A percentile compares a stretch with the other conserved stretches of the same genome.
phyloP scores from a whole-genome alignment of 305 asterid species.

The Andrographis paniculata region DNA sequence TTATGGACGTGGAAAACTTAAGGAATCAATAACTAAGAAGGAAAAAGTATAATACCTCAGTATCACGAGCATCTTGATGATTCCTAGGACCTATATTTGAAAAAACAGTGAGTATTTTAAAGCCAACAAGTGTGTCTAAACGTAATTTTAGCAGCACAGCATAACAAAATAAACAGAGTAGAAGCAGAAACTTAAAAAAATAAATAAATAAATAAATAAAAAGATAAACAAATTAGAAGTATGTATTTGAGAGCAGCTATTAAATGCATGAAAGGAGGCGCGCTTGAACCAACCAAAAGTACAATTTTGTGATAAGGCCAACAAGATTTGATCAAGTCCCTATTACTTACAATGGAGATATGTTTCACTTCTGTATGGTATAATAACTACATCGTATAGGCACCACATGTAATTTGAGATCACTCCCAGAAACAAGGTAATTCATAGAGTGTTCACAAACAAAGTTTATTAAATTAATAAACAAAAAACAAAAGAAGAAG shows the following conservation, averaged over 20 bases:
- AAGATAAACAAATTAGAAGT: slow-evolving; percentile 6
- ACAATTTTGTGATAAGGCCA: too few relatives aligned
- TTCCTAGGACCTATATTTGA: slow-evolving; percentile 47
- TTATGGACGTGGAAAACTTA: slow-evolving; percentile 15
- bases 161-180: slow-evolving; percentile 10
- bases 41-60: slow-evolving; percentile 31
- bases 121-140: background rate
- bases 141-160: slow-evolving; percentile 8
- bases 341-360: too few relatives aligned
- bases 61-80: slow-evolving; percentile 47
- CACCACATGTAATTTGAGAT: too few relatives aligned
- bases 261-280: slow-evolving; percentile 10
- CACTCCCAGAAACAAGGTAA: too few relatives aligned
- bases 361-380: too few relatives aligned
- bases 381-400: too few relatives aligned
- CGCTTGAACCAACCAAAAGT: too few relatives aligned
- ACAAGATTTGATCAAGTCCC: too few relatives aligned
- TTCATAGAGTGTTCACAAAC: too few relatives aligned
- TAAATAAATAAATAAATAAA: too few relatives aligned
- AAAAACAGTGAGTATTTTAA: slow-evolving; percentile 11
- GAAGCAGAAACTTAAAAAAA: slow-evolving; percentile 5
- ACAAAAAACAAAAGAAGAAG: too few relatives aligned
- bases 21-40: slow-evolving; percentile 6
- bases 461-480: too few relatives aligned
- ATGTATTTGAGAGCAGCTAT: slow-evolving; percentile 7